These are phyloP conservation scores for Salinomyces thailandicus DNA, from an alignment of 2,329 filamentous ascomycete species.

Conservation along the genomic window DNA sequence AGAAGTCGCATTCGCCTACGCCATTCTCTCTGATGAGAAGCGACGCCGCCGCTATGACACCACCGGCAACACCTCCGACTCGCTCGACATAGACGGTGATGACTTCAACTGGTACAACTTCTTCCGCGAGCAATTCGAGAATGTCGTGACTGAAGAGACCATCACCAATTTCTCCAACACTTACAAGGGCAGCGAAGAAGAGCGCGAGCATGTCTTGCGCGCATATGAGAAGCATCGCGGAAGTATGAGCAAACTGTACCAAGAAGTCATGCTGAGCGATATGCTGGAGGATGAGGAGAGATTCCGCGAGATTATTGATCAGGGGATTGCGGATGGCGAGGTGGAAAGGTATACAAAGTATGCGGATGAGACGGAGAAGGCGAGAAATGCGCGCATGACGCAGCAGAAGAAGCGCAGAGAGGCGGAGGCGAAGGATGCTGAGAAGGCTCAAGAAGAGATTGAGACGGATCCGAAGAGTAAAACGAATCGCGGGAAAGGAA, in stretches of 20 bases:
- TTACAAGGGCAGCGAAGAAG: conserved; percentile 82
- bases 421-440: conserved; percentile 56
- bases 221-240: conserved; percentile 67
- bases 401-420: conserved; percentile 54
- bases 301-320: conserved; percentile 70
- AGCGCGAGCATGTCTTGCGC: conserved; percentile 63
- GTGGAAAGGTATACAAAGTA: conserved; percentile 60
- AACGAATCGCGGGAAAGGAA: conserved; percentile 30
- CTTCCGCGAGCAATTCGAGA: conserved; percentile 73
- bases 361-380: conserved; percentile 52
- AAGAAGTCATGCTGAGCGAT: conserved; percentile 76
- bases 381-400: conserved; percentile 36
- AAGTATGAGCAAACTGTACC: conserved; percentile 66
- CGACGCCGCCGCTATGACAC: conserved; percentile 79
- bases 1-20: conserved; percentile 84
- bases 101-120: conserved; percentile 82
- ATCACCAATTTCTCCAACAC: conserved; percentile 65
- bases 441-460: conserved; percentile 60
- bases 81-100: conserved; percentile 54
- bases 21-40: conserved; percentile 71
- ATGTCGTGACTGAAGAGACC: conserved; percentile 61
- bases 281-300: conserved; percentile 75
- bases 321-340: conserved; percentile 61
- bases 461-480: conserved; percentile 59
- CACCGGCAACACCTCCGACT: conserved; percentile 81